Base-by-base conservation (phyloP, 805 yeast genomes). In the Nakazawaea peltata region DNA sequence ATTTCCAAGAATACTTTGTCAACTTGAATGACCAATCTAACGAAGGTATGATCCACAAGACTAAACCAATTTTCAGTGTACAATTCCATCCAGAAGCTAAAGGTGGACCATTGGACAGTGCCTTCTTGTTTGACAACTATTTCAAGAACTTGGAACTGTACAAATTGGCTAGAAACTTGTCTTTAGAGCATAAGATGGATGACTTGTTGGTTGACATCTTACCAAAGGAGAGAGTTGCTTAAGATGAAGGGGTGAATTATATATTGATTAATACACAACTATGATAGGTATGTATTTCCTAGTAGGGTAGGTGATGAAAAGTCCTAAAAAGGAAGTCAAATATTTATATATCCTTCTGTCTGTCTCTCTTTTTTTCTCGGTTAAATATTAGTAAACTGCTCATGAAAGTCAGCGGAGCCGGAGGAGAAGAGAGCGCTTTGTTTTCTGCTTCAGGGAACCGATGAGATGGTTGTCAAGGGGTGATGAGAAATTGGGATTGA, bases 1-100 rank as follows among this genome's bases (percentile, higher is more conserved):
- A 80, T 37, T 90, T 82, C 74, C 74, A 77, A 65, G 90, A 88
- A 49, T 90, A 80, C 59, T 92, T 92, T 56, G 73, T 88, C 48
- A 92, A 92, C 65, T 71, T 90, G 62, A 92, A 92, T 58, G 99
- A 92, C 59, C 80, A 86, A 57, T 83, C 95, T 36, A 92, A 92
- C 60, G 99, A 92, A 65, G 99, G 99, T 50, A 87, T 92, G 95
- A 81, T 77, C 50, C 98, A 92, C 61, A 71, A 66, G 39, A 54
- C 74, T 26, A 81, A 75, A 57, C 99, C 99, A 34, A 83, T 90
- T 37, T 92, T 90, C 65, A 85, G 96, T 26, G 86, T 96, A 2
- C 98, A 92, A 62, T 92, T 92, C 73, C 99, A 92, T 59, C 99
- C 99, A 32, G 99, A 92, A 63, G 97, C 98, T 39, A 90, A 87